These are phyloP conservation scores for Austroboletus olivaceoglutinosus DNA, from an alignment of 1,284 basidiomycete genomes.

Conservation along the genomic window DNA sequence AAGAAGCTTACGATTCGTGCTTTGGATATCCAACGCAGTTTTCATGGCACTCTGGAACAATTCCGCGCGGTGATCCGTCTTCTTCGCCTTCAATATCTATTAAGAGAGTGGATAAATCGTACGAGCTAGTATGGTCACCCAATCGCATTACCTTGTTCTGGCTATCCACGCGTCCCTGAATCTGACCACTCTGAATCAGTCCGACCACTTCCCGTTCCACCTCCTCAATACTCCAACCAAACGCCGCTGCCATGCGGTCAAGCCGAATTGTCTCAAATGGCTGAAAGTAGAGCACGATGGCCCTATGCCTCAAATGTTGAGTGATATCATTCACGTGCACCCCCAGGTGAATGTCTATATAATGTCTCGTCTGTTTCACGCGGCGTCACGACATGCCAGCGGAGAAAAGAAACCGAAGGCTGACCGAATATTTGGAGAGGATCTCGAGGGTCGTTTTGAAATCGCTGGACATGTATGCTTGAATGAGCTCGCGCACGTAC, in stretches of 20 bases:
- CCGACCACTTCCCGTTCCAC: conserved; percentile 68
- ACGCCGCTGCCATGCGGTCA: conserved; percentile 75
- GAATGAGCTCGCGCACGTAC: conserved; percentile 78
- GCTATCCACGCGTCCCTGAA: conserved; percentile 78
- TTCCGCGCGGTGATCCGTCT: conserved; percentile 68
- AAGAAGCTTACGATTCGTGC: conserved; percentile 70
- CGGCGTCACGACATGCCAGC: neutral
- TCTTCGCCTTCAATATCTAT: conserved; percentile 71
- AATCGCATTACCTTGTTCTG: conserved; percentile 62
- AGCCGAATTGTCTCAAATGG: conserved; percentile 81
- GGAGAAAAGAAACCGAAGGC: conserved; percentile 24
- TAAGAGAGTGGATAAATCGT: neutral
- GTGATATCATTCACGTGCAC: conserved; percentile 61
- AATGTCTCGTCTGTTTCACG: conserved; percentile 60
- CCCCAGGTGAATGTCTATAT: conserved; percentile 72
- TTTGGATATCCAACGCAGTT: conserved; percentile 65
- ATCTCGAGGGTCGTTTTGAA: conserved; percentile 79
- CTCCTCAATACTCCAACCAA: conserved; percentile 74
- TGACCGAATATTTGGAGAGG: conserved; percentile 68
- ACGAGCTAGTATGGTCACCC: neutral
- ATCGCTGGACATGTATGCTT: conserved; percentile 77
- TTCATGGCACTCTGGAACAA: conserved; percentile 74
- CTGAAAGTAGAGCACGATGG: conserved; percentile 81
- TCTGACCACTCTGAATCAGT: conserved; percentile 71
- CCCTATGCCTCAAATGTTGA: conserved; percentile 64